Percentiles rank a stretch among this genome's conserved stretches.
Conservation (phyloP, 768 basidiomycete species). For the Lactarius hatsudake region DNA sequence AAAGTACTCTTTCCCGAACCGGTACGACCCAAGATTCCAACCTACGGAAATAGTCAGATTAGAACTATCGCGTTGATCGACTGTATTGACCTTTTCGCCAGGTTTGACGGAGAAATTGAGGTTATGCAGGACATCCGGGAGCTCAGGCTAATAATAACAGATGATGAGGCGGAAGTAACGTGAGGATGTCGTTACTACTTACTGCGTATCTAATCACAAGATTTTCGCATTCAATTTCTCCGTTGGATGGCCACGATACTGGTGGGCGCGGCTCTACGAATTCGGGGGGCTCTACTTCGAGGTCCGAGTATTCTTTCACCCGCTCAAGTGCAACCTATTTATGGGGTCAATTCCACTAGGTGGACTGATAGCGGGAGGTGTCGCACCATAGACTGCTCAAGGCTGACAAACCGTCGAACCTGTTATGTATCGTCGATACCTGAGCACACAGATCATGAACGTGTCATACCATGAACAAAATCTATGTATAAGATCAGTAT, state of each 20-base stretch:
- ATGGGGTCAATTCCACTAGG: slow-evolving; percentile 1
- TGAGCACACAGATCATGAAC: neutral
- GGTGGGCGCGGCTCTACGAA: slow-evolving; percentile 84
- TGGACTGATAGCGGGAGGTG: neutral
- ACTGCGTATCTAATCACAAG: slow-evolving; percentile 79
- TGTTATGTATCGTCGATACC: slow-evolving; percentile 27
- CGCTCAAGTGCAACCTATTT: slow-evolving; percentile 78
- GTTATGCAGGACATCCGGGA: slow-evolving; percentile 81
- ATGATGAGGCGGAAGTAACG: slow-evolving; percentile 17
- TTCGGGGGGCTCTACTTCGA: slow-evolving; percentile 75
- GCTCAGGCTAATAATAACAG: slow-evolving; percentile 62
- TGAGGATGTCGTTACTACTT: slow-evolving; percentile 32
- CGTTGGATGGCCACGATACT: slow-evolving; percentile 71
- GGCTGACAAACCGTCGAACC: slow-evolving; percentile 78
- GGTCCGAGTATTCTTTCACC: slow-evolving; percentile 86
- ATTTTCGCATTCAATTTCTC: slow-evolving; percentile 67
- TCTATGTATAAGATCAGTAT: slow-evolving; percentile 32
- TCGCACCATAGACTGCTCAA: slow-evolving; percentile 88
- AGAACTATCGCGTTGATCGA: neutral
- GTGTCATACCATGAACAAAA: slow-evolving; percentile 36
- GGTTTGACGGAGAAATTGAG: slow-evolving; percentile 71
- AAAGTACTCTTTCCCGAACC: slow-evolving; percentile 74
- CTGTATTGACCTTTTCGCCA: slow-evolving; percentile 65
- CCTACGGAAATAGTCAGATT: slow-evolving; percentile 35
- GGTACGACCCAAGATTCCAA: slow-evolving; percentile 71